These are phyloP conservation scores for Raddia distichophylla DNA, from an alignment of 176 grass and related monocot species.

Conservation along the genomic window DNA sequence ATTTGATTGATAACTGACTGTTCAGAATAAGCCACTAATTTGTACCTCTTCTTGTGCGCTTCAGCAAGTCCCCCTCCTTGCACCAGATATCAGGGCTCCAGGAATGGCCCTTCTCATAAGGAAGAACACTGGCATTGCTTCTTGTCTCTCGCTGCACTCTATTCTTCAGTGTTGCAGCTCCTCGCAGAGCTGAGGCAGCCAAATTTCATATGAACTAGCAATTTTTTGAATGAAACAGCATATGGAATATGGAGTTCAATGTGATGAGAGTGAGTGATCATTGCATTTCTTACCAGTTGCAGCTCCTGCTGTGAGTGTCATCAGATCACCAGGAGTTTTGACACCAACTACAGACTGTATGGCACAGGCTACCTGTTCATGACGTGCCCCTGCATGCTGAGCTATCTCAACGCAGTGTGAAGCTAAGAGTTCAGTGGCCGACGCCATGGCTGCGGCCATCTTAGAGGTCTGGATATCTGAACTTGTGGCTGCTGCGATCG, in stretches of 20 bases:
- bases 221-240: not conserved
- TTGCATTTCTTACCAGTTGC: conserved; percentile 67
- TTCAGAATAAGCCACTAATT: not conserved
- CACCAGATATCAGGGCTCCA: conserved; percentile 92
- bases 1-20: conserved; percentile 5
- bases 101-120: conserved; percentile 77
- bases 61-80: conserved; percentile 89
- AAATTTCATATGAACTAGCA: not conserved
- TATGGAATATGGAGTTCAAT: not conserved
- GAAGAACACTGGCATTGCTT: conserved; percentile 77
- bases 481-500: conserved; percentile 57
- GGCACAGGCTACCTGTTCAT: conserved; percentile 63
- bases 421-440: conserved; percentile 77
- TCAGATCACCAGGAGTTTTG: conserved; percentile 75
- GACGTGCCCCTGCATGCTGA: conserved; percentile 61
- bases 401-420: conserved; percentile 90
- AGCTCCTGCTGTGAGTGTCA: conserved; percentile 89
- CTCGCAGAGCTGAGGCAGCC: conserved; percentile 64
- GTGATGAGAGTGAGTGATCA: not conserved
- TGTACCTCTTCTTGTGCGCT: conserved; percentile 89
- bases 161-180: conserved; percentile 76
- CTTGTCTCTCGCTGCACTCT: conserved; percentile 69
- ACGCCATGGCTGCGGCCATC: conserved; percentile 75
- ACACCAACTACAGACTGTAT: conserved; percentile 74
- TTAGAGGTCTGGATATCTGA: conserved; percentile 54